Percentiles rank a stretch among this genome's conserved stretches.
These are phyloP conservation scores for Cryphonectria parasitica DNA, from an alignment of 2,329 filamentous ascomycete genomes.

Conservation along the genomic window DNA sequence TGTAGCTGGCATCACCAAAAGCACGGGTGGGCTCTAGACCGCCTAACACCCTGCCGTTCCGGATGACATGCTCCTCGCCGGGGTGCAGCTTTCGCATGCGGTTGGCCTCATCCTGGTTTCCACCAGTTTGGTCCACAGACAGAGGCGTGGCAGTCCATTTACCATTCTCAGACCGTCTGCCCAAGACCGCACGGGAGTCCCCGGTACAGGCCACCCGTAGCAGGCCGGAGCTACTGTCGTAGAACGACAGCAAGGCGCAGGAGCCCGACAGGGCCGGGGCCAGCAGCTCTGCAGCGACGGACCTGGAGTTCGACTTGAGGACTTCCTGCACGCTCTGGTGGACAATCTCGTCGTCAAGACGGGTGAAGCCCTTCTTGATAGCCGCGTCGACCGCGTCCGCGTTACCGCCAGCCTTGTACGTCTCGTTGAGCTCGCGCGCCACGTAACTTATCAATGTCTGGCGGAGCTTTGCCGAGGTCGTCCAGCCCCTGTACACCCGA, in stretches of 20 bases:
- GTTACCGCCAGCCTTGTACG: conserved; percentile 76
- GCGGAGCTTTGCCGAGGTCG: conserved; percentile 92
- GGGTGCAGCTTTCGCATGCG: conserved; percentile 87
- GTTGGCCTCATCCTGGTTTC: conserved; percentile 80
- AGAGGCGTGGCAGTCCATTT: conserved; percentile 93
- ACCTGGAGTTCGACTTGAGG: conserved; percentile 83
- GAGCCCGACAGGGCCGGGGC: conserved; percentile 96
- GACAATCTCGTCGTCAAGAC: conserved; percentile 91
- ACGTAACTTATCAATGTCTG: conserved; percentile 92
- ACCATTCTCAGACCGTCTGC: conserved; percentile 74
- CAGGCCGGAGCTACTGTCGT: conserved; percentile 84
- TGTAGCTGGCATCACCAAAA: conserved; percentile 96
- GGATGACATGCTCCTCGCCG: conserved; percentile 83
- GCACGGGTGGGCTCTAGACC: conserved; percentile 91
- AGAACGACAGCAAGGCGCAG: conserved; percentile 94
- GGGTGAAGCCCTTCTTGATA: conserved; percentile 89
- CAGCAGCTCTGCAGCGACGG: conserved; percentile 87
- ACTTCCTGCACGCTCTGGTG: conserved; percentile 92
- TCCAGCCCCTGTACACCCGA: conserved; percentile 75
- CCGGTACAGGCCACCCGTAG: conserved; percentile 94
- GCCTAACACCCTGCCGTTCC: conserved; percentile 88
- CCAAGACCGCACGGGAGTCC: conserved; percentile 92
- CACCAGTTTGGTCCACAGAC: conserved; percentile 92
- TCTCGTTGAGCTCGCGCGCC: conserved; percentile 87
- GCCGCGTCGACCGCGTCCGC: conserved; percentile 82